Conservation (phyloP, 2,329 filamentous ascomycete genomes). For the Diaporthe aspalathi region DNA sequence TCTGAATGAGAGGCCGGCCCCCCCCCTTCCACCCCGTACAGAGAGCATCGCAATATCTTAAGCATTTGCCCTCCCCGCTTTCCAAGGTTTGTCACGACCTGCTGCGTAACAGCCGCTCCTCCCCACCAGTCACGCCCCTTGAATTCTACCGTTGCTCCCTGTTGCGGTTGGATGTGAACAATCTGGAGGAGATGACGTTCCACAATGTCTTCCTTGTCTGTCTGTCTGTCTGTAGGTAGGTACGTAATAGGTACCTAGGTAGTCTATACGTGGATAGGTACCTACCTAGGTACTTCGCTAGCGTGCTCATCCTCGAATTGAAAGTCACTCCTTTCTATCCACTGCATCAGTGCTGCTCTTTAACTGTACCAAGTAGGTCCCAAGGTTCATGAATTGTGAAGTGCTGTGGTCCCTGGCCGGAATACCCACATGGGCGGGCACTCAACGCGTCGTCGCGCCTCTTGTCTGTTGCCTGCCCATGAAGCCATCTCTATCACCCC, state of each 20-base stretch:
- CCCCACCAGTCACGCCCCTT: neutral
- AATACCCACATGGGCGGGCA: too few species aligned
- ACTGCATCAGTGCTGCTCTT: neutral
- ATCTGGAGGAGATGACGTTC: neutral
- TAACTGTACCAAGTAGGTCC: neutral
- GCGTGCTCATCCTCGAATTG: neutral
- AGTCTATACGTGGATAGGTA: neutral
- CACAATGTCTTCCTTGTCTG: neutral
- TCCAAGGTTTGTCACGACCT: neutral
- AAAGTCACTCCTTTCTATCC: neutral
- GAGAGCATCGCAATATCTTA: conserved; percentile 14
- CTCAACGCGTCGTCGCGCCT: neutral
- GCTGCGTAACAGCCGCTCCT: conserved; percentile 6
- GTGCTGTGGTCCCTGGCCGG: too few species aligned
- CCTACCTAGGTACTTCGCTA: conserved; percentile 7
- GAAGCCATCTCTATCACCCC: neutral
- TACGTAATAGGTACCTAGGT: neutral
- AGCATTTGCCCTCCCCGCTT: conserved; percentile 9
- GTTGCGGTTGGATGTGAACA: neutral
- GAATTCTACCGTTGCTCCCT: neutral
- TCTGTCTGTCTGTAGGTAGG: neutral
- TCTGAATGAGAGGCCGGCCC: neutral
- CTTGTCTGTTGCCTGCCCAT: neutral
- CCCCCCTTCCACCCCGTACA: neutral
- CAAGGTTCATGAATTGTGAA: neutral